Percentiles rank a stretch among this genome's conserved stretches.
These are phyloP conservation scores for Clonostachys chloroleuca DNA, from an alignment of 2,329 filamentous ascomycete genomes.

Conservation along the genomic window DNA sequence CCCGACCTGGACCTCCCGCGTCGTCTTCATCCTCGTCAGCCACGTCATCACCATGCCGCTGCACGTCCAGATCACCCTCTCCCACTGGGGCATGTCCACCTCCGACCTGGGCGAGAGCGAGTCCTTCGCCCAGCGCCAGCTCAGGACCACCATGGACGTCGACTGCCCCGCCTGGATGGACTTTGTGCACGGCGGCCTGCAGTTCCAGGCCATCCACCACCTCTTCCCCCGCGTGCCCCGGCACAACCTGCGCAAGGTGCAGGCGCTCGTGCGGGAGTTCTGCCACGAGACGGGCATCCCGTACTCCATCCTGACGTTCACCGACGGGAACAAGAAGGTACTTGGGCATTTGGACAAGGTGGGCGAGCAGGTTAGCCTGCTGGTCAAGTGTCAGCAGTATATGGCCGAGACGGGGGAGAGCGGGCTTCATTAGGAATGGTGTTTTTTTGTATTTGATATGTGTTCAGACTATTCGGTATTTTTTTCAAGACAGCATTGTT, in stretches of 20 bases:
- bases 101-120: constrained; percentile 73
- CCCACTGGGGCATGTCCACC: constrained; percentile 62
- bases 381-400: constrained; percentile 67
- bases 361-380: constrained; percentile 70
- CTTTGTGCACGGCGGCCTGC: constrained; percentile 82
- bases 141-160: constrained; percentile 91
- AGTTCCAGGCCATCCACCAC: constrained; percentile 88
- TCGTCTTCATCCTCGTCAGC: constrained; percentile 58
- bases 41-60: constrained; percentile 64
- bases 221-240: constrained; percentile 79
- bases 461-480: too few relatives aligned
- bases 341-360: constrained; percentile 74
- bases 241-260: constrained; percentile 74
- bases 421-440: too few relatives aligned
- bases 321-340: constrained; percentile 78
- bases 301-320: constrained; percentile 82
- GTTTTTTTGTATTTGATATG: too few relatives aligned
- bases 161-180: constrained; percentile 86
- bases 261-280: constrained; percentile 75
- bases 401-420: constrained; percentile 24
- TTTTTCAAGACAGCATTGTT: too few relatives aligned
- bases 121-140: constrained; percentile 85
- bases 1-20: constrained; percentile 59
- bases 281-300: constrained; percentile 79
- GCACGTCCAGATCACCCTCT: constrained; percentile 69